phyloP scores from a whole-genome alignment of 306 rosid species.

The Cucumis cinereus region DNA sequence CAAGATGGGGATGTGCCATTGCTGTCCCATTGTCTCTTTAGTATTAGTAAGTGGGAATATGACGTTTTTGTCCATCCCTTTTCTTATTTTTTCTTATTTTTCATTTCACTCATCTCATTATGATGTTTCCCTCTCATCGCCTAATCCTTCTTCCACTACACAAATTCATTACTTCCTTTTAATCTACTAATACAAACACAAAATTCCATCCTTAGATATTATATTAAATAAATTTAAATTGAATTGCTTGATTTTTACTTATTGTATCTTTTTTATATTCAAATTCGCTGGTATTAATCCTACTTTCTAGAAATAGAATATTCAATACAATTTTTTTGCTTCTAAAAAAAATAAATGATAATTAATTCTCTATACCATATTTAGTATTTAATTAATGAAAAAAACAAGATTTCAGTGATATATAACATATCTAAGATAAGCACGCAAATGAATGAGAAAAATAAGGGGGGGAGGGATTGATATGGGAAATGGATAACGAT shows the following conservation, averaged over 20 bases:
- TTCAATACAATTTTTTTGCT: not conserved
- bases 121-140: slow-evolving; percentile 4
- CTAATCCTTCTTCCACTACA: not conserved
- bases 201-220: not conserved
- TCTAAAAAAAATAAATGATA: not conserved
- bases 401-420: not conserved
- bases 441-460: no score
- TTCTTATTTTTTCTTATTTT: not conserved
- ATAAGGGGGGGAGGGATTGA: not conserved
- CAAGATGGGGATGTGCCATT: slow-evolving; percentile 1
- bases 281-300: no score
- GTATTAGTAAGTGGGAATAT: slow-evolving; percentile 1
- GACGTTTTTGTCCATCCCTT: slow-evolving; percentile 6
- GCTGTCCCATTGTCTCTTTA: slow-evolving; percentile 5
- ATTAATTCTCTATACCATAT: not conserved
- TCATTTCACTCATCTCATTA: not conserved
- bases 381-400: not conserved
- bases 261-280: no score
- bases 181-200: not conserved
- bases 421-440: no score
- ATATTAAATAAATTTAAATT: no score
- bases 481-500: not conserved
- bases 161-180: not conserved
- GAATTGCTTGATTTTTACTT: no score
- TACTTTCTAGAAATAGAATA: not conserved